These are phyloP conservation scores for Leishmania amazonensis DNA, from an alignment of 208 protist genomes.

Conservation along the genomic window DNA sequence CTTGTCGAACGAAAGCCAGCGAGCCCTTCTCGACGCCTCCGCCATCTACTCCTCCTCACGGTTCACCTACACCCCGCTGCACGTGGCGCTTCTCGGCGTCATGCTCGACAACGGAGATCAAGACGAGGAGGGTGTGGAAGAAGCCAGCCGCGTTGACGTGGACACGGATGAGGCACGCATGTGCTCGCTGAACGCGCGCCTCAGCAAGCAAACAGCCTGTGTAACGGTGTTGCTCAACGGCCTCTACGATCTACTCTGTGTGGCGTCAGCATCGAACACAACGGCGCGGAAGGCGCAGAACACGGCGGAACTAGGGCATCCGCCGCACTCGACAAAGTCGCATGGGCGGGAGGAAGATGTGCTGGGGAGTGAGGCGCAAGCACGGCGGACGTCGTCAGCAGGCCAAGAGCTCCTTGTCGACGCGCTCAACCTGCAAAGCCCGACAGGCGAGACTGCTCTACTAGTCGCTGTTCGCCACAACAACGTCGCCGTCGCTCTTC, in stretches of 20 bases:
- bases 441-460: constrained; percentile 68
- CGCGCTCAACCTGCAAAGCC: constrained; percentile 68
- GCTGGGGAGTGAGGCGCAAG: background rate
- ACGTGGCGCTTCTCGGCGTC: constrained; percentile 67
- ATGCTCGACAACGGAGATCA: constrained; percentile 35
- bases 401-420: constrained; percentile 29
- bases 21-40: constrained; percentile 21
- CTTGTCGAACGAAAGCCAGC: constrained; percentile 29
- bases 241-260: constrained; percentile 35
- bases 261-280: background rate
- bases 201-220: constrained; percentile 28
- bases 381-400: background rate
- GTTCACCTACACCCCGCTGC: constrained; percentile 67
- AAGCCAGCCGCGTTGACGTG: background rate
- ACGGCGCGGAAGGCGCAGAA: background rate
- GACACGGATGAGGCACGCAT: background rate
- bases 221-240: constrained; percentile 51
- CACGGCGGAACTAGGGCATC: background rate
- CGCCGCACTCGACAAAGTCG: background rate
- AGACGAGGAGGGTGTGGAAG: constrained; percentile 10
- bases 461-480: constrained; percentile 64
- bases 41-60: constrained; percentile 46
- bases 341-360: background rate
- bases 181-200: background rate
- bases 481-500: constrained; percentile 53